Evolutionary conservation across 768 basidiomycete genomes (phyloP), one percentile per base, ranked within the genome.

Genomic region (Leucocoprinus birnbaumii): DNA sequence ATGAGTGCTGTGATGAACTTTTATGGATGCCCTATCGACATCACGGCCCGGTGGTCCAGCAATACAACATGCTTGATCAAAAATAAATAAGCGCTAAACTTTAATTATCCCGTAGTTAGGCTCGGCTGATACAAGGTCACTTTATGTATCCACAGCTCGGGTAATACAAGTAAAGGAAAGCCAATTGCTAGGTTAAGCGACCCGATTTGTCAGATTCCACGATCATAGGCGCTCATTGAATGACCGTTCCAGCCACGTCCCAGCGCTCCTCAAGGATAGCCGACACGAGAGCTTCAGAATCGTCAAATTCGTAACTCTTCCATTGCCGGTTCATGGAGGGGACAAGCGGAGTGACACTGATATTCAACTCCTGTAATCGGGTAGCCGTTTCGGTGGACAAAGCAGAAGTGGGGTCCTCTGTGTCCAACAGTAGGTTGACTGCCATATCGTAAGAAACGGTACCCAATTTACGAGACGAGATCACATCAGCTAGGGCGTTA

Each of bases 241-340:
- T 34, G 13, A 25, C 13, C 13, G 31, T 6, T 2, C 44, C 31
- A n/a, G 45, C 22, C 9, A 42, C 44, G 21, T 55, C 53, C 53
- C 38, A 35, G 3, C 38, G 14, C 40, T 55, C 53, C 13, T 27
- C 27, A 13, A 55, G 26, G 21, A 55, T 55, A 13, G 53, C 53
- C 1, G 46, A 45, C 10, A 55, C 53, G 18, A 55, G 37, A 13
- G 47, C 53, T 16, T 55, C 53, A n/a, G 53, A 55, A n/a, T 55
- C 53, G 24, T 55, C 53, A 7, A 31, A 35, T 22, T 41, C 46
- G 8, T 41, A 55, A 25, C 18, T 47, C 16, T 26, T 21, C 53
- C 53, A 55, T 18, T 34, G 26, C 37, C 19, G 6, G 41, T 31
- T 16, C 13, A 7, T 13, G 14, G 14, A 16, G 3, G 11, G 18